A percentile compares a stretch with the other conserved stretches of the same genome.
Conservation (phyloP, 257 asterid species). For the Forsythia suspensa region DNA sequence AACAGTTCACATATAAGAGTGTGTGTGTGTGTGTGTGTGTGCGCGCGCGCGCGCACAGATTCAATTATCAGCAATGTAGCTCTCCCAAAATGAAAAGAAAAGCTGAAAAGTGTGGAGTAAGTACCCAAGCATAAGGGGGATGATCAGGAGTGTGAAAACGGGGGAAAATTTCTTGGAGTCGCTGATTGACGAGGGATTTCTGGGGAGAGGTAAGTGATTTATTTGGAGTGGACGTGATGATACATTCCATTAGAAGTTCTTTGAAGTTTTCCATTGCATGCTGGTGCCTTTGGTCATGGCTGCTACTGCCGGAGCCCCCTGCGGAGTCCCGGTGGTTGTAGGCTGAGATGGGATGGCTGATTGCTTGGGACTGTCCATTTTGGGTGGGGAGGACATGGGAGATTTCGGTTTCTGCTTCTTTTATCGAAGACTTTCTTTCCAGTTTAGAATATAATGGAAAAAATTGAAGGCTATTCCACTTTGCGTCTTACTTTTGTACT, state of each 20-base stretch:
- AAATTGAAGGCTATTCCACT: too few relatives aligned
- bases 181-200: constrained; percentile 31
- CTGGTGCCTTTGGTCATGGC: constrained; percentile 1
- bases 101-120: not conserved
- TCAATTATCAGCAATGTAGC: not conserved
- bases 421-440: too few relatives aligned
- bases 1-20: not conserved
- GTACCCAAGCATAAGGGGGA: constrained; percentile 62
- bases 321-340: constrained; percentile 18
- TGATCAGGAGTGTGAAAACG: constrained; percentile 48
- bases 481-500: too few relatives aligned
- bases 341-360: constrained; percentile 24
- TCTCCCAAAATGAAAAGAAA: not conserved
- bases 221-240: constrained; percentile 25
- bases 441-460: too few relatives aligned
- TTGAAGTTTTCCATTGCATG: constrained; percentile 31
- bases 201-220: constrained; percentile 30
- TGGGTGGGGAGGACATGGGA: not conserved
- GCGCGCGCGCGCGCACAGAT: not conserved
- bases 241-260: constrained; percentile 37
- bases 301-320: constrained; percentile 6
- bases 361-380: constrained; percentile 19
- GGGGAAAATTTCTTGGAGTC: constrained; percentile 31
- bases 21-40: not conserved
- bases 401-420: too few relatives aligned